Percentiles rank a stretch among this genome's conserved stretches.
These are phyloP conservation scores for Camillea tinctor DNA, from an alignment of 2,329 filamentous ascomycete species.

Conservation along the genomic window DNA sequence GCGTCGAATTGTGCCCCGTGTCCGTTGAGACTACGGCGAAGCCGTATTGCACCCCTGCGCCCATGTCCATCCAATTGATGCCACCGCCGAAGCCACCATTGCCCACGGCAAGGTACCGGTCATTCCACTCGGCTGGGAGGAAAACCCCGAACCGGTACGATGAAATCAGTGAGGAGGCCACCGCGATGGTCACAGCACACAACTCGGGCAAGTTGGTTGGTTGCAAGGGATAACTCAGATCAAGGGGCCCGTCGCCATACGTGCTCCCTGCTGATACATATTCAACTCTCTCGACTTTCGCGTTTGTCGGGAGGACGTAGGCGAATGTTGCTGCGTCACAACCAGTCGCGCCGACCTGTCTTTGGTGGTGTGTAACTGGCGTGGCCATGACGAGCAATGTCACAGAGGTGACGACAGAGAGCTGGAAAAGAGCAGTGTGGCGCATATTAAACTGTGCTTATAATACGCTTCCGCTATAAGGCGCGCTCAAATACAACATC, in stretches of 20 bases:
- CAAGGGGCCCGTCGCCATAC: conserved; percentile 36
- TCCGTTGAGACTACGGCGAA: conserved; percentile 43
- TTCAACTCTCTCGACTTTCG: conserved; percentile 29
- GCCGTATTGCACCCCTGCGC: conserved; percentile 35
- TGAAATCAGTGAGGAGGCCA: conserved; percentile 32
- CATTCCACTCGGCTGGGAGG: conserved; percentile 38
- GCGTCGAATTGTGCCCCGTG: conserved; percentile 40
- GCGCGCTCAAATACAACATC: background rate
- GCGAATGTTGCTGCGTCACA: conserved; percentile 22
- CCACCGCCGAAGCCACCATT: conserved; percentile 40
- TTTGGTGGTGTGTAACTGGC: conserved; percentile 9
- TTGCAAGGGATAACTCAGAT: conserved; percentile 35
- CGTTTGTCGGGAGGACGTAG: conserved; percentile 23
- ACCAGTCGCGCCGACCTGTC: conserved; percentile 5
- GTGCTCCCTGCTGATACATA: conserved; percentile 31
- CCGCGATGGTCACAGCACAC: conserved; percentile 38
- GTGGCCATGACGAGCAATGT: conserved; percentile 4
- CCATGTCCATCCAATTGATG: conserved; percentile 37
- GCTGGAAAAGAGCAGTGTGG: conserved; percentile 5
- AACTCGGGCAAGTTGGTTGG: conserved; percentile 38
- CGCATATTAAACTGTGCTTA: conserved; percentile 6
- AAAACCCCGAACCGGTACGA: conserved; percentile 39
- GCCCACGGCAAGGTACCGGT: conserved; percentile 36
- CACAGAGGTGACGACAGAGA: conserved; percentile 5
- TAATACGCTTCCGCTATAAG: background rate